Conservation (phyloP, 441 rosid species). For the Bocquillonia castaneifolia region DNA sequence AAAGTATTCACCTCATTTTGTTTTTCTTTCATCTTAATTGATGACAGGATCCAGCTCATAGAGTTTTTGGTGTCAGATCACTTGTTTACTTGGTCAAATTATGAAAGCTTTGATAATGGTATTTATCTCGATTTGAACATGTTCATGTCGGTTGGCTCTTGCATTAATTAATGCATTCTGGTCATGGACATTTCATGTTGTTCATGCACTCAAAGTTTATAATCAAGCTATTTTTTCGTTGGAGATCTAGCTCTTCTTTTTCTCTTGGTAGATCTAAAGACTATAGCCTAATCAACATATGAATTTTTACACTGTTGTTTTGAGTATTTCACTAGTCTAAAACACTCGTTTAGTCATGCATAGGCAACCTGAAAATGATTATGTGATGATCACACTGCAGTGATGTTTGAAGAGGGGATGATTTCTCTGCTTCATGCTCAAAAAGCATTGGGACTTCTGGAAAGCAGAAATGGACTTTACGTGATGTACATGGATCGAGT, state of each 20-base stretch:
- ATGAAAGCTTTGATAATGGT: constrained; percentile 54
- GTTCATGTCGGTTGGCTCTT: not conserved
- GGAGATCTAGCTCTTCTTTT: not conserved
- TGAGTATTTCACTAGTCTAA: not conserved
- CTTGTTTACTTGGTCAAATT: constrained; percentile 48
- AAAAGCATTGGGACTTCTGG: constrained; percentile 58
- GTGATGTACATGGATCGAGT: constrained; percentile 75
- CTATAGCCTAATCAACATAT: not conserved
- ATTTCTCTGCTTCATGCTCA: constrained; percentile 55
- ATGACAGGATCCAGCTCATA: constrained; percentile 71
- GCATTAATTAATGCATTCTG: not conserved
- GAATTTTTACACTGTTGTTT: not conserved
- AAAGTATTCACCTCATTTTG: not conserved
- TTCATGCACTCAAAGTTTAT: not conserved
- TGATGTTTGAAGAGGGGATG: constrained; percentile 69
- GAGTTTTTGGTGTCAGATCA: constrained; percentile 68
- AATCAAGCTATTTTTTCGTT: not conserved
- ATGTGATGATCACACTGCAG: constrained; percentile 33
- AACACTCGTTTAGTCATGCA: not conserved
- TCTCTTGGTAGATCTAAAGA: not conserved
- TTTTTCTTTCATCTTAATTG: constrained; percentile 2
- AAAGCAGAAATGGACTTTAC: constrained; percentile 68
- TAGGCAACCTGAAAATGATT: not conserved
- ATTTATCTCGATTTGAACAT: constrained; percentile 11
- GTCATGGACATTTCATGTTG: not conserved